Conservation (phyloP, 2,329 filamentous ascomycete species). For the Rutstroemia sp. region DNA sequence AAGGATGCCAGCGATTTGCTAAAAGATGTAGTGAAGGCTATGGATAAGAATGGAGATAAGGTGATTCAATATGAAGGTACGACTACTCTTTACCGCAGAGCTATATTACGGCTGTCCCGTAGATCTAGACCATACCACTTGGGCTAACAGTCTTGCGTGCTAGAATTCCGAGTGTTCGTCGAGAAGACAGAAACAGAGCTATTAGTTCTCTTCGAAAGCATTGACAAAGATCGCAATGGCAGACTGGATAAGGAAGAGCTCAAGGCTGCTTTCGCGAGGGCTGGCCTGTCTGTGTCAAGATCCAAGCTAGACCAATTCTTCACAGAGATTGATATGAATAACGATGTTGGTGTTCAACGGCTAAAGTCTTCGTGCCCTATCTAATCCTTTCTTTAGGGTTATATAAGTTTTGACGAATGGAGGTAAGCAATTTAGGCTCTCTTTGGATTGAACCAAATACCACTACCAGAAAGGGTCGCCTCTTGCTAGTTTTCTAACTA, state of each 20-base stretch:
- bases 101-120: not conserved
- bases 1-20: constrained; percentile 90
- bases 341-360: constrained; percentile 43
- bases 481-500: not conserved
- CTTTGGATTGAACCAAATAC: not conserved
- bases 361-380: not conserved
- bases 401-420: constrained; percentile 92
- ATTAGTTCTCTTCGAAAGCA: constrained; percentile 71
- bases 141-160: constrained; percentile 10
- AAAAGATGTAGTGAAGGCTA: constrained; percentile 68
- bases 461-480: too few species aligned
- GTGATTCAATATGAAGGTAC: constrained; percentile 85
- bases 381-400: constrained; percentile 34
- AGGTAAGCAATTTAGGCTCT: constrained; percentile 52
- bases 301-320: constrained; percentile 81
- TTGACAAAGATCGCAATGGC: constrained; percentile 80
- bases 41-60: constrained; percentile 83
- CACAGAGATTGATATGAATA: constrained; percentile 78
- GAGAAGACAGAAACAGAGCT: constrained; percentile 81
- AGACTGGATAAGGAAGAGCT: constrained; percentile 84
- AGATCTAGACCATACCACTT: not conserved
- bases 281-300: constrained; percentile 71
- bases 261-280: constrained; percentile 65
- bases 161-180: constrained; percentile 87
- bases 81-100: constrained; percentile 6